A percentile compares a stretch with the other conserved stretches of the same genome.
Conservation (phyloP, 345 rosid species). For the Odontarrhena argentea region DNA sequence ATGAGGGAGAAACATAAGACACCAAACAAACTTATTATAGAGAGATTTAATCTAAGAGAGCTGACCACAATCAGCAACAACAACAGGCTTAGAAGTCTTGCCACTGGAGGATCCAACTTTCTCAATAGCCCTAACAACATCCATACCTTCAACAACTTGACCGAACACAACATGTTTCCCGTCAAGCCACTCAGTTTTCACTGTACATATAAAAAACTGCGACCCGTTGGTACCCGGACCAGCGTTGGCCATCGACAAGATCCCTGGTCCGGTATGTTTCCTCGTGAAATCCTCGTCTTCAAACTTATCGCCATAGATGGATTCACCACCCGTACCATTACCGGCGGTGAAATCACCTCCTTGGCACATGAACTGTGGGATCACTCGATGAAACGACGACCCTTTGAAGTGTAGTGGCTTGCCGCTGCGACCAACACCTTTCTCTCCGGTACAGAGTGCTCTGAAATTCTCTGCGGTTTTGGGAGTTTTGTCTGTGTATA, state of each 20-base stretch:
- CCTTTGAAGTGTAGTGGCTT: slow-evolving; percentile 90
- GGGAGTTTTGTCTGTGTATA: slow-evolving; percentile 58
- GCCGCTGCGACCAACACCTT: slow-evolving; percentile 54
- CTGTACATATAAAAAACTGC: slow-evolving; percentile 74
- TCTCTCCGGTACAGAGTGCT: slow-evolving; percentile 85
- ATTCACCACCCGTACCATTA: slow-evolving; percentile 83
- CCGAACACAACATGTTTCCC: slow-evolving; percentile 90
- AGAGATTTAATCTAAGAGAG: slow-evolving; percentile 37
- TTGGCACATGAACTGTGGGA: slow-evolving; percentile 83
- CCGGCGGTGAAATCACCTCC: slow-evolving; percentile 88
- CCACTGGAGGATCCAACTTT: slow-evolving; percentile 70
- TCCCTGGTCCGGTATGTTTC: slow-evolving; percentile 77
- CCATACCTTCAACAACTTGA: slow-evolving; percentile 63
- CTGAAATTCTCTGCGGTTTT: slow-evolving; percentile 83
- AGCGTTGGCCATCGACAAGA: slow-evolving; percentile 80
- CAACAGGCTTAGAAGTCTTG: slow-evolving; percentile 56
- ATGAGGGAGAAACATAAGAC: no score
- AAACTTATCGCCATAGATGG: slow-evolving; percentile 73
- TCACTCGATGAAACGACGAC: slow-evolving; percentile 74
- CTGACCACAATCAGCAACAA: slow-evolving; percentile 66
- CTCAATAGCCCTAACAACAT: slow-evolving; percentile 60
- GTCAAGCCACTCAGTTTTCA: slow-evolving; percentile 70
- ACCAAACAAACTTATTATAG: no score
- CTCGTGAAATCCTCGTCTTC: slow-evolving; percentile 73
- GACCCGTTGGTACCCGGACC: slow-evolving; percentile 77